phyloP scores from a whole-genome alignment of 2,329 filamentous ascomycete genomes.

The Pezicula carpinea region DNA sequence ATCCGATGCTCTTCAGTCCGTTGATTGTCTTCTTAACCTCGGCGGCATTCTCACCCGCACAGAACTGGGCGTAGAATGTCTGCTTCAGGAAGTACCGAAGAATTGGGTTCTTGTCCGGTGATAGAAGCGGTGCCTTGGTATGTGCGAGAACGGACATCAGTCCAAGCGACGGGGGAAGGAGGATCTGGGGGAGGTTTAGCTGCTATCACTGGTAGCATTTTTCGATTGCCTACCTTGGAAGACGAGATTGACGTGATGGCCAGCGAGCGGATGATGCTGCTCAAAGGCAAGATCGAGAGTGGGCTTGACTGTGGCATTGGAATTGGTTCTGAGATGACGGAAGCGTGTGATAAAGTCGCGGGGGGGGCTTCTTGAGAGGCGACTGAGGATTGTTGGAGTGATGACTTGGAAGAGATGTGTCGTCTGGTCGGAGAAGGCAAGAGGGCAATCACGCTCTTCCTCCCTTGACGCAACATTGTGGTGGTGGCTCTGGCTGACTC shows the following conservation, averaged over 20 bases:
- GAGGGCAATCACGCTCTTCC: slow-evolving; percentile 4
- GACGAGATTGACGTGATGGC: slow-evolving; percentile 67
- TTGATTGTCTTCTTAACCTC: slow-evolving; percentile 65
- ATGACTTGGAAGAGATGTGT: slow-evolving; percentile 20
- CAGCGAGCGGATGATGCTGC: slow-evolving; percentile 63
- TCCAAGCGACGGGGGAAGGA: slow-evolving; percentile 66
- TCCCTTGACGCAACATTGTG: slow-evolving; percentile 8
- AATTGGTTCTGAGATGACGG: slow-evolving; percentile 6
- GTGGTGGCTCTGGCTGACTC: slow-evolving; percentile 13
- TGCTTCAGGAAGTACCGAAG: slow-evolving; percentile 68
- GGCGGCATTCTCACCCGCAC: slow-evolving; percentile 67
- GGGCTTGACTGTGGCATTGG: slow-evolving; percentile 32
- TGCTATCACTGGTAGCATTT: not conserved
- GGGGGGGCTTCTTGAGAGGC: slow-evolving; percentile 9
- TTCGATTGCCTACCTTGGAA: slow-evolving; percentile 40
- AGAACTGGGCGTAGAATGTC: slow-evolving; percentile 90
- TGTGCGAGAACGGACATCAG: slow-evolving; percentile 67
- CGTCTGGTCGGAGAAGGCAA: slow-evolving; percentile 8
- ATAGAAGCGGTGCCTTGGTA: slow-evolving; percentile 60
- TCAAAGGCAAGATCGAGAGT: slow-evolving; percentile 62
- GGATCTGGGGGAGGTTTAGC: slow-evolving; percentile 33
- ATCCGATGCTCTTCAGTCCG: slow-evolving; percentile 68
- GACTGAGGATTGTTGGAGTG: slow-evolving; percentile 16
- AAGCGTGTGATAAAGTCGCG: slow-evolving; percentile 5
- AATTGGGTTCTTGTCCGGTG: slow-evolving; percentile 70